Base-by-base conservation (phyloP, 2,329 filamentous ascomycete genomes). In the Trichoderma arundinaceum region DNA sequence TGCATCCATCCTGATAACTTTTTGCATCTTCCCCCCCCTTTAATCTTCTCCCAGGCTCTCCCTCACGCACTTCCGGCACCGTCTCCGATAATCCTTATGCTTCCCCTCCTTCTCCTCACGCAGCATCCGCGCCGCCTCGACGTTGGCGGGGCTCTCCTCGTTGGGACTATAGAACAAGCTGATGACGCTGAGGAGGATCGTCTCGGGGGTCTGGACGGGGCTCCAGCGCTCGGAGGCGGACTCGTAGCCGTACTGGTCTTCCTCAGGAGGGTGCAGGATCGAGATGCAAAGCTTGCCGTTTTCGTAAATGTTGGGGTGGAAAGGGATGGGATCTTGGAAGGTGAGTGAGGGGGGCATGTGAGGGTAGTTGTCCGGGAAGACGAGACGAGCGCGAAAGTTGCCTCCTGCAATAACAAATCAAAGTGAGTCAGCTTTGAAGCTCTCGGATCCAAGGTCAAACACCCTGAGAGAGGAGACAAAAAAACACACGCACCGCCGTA, bases 221-320 rank as follows among this genome's bases (percentile, higher is more conserved):
- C 87, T 91, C 95, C 95, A 99, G 67, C 95, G 88, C 83, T 99
- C 95, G 35, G 88, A 85, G 15, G 93, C 94, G 32, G 86, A 86
- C 79, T 99, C 95, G 81, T 99, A 99, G 61, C 94, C 94, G 78
- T 91, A 95, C 75, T 92, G 89, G 75, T 99, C 95, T 74, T 97
- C 94, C 80, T 92, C 94, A 4, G 95, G 94, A 12, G 94, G 92
- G 78, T 99, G 95, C 48, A 99, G 85, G 80, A 99, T 99, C 49
- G 92, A 96, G 77, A 99, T 98, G 84, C 95, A 99, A 66, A 99
- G 92, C 70, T 90, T 88, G 73, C 95, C 95, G 74, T 87, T 88
- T 7, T 87, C 82, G 81, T 97, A 98, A 76, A 99, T 91, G 77
- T 98, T 98, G 0, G 94, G 94, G 79, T 98, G 94, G 84, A 95